A percentile compares a stretch with the other conserved stretches of the same genome.
These are phyloP conservation scores for Alternaria sp. DNA, from an alignment of 2,329 filamentous ascomycete genomes.

Conservation along the genomic window DNA sequence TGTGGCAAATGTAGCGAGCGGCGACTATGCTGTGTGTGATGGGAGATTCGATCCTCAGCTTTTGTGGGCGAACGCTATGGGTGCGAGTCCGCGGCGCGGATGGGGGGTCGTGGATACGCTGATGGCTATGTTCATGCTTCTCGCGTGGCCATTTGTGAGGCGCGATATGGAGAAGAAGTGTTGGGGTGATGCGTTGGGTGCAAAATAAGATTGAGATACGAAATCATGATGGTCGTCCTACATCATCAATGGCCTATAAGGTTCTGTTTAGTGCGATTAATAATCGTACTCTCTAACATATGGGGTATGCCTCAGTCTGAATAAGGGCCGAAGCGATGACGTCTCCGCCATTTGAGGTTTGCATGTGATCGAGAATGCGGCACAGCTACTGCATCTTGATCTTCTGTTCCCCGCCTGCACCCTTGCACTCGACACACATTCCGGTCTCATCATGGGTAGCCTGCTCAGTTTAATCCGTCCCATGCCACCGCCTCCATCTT, in stretches of 20 bases:
- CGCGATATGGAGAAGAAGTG: not conserved
- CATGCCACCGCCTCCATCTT: not conserved
- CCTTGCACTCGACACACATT: not conserved
- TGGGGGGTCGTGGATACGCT: constrained; percentile 7
- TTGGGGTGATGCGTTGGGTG: not conserved
- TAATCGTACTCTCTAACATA: not conserved
- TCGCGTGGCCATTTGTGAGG: constrained; percentile 8
- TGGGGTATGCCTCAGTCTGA: not conserved
- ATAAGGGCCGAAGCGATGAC: too few species aligned
- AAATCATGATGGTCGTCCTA: not conserved
- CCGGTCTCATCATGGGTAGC: not conserved
- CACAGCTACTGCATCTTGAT: not conserved
- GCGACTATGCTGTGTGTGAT: constrained; percentile 33
- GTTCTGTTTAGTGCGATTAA: not conserved
- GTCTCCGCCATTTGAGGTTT: too few species aligned
- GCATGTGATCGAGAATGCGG: not conserved
- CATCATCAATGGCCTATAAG: not conserved
- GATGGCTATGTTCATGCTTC: constrained; percentile 1
- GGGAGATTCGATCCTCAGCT: constrained; percentile 19
- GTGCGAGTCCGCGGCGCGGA: constrained; percentile 14
- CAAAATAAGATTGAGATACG: not conserved
- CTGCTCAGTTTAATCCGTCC: not conserved
- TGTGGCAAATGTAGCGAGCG: constrained; percentile 22
- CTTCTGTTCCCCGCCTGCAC: not conserved
- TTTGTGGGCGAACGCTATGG: constrained; percentile 31